Evolutionary conservation across 208 protist species (phyloP).

Genomic region (Leishmania arabica): DNA sequence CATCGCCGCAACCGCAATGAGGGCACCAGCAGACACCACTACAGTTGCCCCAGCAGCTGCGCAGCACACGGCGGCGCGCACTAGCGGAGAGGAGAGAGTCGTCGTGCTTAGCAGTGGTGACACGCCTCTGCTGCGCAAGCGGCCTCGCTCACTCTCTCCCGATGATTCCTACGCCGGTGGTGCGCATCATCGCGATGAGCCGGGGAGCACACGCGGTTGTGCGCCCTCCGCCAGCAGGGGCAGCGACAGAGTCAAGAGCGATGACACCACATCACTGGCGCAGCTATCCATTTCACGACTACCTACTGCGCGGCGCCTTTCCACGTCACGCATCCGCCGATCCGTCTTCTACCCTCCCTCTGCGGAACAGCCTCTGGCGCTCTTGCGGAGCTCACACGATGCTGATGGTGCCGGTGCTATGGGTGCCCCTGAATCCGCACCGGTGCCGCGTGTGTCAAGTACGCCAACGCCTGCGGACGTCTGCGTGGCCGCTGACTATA

Average conservation of each 20-base stretch:
- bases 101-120: not conserved
- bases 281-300: not conserved
- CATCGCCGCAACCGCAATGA: not conserved
- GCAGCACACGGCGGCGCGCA: not conserved
- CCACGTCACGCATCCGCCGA: constrained; percentile 5
- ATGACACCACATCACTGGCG: not conserved
- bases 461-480: not conserved
- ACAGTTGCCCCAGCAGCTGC: not conserved
- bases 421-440: not conserved
- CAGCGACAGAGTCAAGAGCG: not conserved
- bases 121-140: constrained; percentile 10
- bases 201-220: not conserved
- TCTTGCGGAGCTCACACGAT: not conserved
- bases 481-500: not conserved
- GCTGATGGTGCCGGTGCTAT: not conserved
- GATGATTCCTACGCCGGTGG: not conserved
- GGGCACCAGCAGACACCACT: not conserved
- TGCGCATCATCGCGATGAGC: not conserved
- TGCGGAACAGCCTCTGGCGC: constrained; percentile 8
- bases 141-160: constrained; percentile 11
- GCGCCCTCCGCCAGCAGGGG: not conserved
- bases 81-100: not conserved
- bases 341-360: constrained; percentile 27
- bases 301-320: constrained; percentile 7
- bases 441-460: not conserved